Base-by-base conservation (phyloP, 129 eudicot species). In the Dittrichia graveolens region DNA sequence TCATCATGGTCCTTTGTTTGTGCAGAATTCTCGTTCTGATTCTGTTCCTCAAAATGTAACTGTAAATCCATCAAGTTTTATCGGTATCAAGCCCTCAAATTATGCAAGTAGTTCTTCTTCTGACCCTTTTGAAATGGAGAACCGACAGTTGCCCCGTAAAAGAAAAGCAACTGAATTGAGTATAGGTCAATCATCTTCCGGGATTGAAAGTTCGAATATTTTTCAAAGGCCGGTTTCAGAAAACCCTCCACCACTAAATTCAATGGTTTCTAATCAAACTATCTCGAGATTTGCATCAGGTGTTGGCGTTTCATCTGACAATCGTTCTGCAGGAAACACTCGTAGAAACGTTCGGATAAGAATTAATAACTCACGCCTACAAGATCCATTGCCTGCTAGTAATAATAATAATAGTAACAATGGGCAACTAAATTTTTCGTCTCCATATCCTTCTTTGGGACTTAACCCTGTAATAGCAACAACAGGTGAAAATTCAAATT, bases 181-280 rank as follows among this genome's bases (percentile, higher is more conserved):
- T 65, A 49, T 49, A 5, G 96, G 96, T 7, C 95, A 85, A 50
- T 86, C 98, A 14, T 90, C 98, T 60, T 90, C 98, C 45, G 85
- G 77, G 39, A 65, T 82, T 53, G 83, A 86, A 34, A 80, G 81
- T 64, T 80, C 95, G 58, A 83, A 34, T 59, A 69, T 69, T 59
- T 80, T 62, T 69, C 85, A 79, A 65, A 60, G 78, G 59, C 72
- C 81, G 43, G 70, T 57, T 43, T 37, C 84, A 2, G 81, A 73
- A 65, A 76, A 69, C 61, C 59, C 70, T 45, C 41, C 54, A 47
- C 56, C 46, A 5, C 11, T 42, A 44, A 75, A 50, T 65, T 45
- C 35, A 38, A 50, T 60, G 40, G 57, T 73, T 15, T 53, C 85
- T 10, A 84, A 81, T 74, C 88, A 34, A 39, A 59, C 41, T 3